Evolutionary conservation across 176 grass and related monocot species (phyloP), one percentile per base, ranked within the genome.

Genomic region (Rhynchospora pubera): DNA sequence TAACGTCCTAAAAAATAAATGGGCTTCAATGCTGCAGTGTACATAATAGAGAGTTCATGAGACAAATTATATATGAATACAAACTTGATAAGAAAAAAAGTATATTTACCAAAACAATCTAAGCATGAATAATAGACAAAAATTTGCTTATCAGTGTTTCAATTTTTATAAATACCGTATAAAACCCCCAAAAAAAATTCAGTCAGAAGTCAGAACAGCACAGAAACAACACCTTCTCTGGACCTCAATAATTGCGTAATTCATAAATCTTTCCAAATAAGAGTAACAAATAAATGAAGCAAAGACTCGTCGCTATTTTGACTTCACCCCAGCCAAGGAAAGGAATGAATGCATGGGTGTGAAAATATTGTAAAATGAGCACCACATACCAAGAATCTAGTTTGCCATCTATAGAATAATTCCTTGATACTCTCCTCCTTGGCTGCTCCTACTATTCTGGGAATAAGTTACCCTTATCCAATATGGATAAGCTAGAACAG

Each of bases 391-490:
- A 63, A 62, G 58, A 44, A 81, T 48, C 9, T 23, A 34, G 57
- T 65, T 8, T 45, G 14, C 58, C 78, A 81, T 5, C 44, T 79
- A 5, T 43, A 60, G 77, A 79, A 61, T 60, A 61, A 39, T 52
- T 57, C 16, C 24, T 18, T 59, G 10, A 34, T 16, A 55, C 42
- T 79, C 75, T 79, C 55, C 28, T 63, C 9, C 42, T 63, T 64
- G 45, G 34, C 60, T 80, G 76, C 18, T 24, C 30, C 79, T 51
- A 81, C 43, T 81, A 47, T 81, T 26, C 19, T 46, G 39, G 10
- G 32, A 65, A 62, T 65, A 63, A 65, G 59, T 65, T 55, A 78
- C 39, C 70, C 70, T 81, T 48, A 65, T 65, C 60, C 43, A 81
- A 30, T 51, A 42, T 43, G 5, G 32, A 62, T 79, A 43, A 79